Evolutionary conservation across 768 basidiomycete species (phyloP), one percentile per base, ranked within the genome.

Genomic region (Lactarius hengduanensis): DNA sequence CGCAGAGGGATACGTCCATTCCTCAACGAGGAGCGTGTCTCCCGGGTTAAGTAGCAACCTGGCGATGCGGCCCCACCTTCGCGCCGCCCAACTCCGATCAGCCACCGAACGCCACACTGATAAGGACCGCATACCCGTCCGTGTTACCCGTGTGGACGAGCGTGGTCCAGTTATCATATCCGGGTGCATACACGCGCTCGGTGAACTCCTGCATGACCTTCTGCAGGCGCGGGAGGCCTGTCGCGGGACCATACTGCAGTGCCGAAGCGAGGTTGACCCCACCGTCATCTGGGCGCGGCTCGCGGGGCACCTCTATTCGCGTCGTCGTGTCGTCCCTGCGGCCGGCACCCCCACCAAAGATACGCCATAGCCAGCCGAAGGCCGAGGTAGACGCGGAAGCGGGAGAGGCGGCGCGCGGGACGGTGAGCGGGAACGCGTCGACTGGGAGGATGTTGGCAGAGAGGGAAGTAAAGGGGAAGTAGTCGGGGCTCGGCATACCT

Each of bases 1-100:
- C 0, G 86, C 84, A 7, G 82, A 85, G 1, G 91, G 87, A 73
- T 92, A 96, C 0, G 89, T 85, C 87, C 87, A 94, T 72, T 91
- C 91, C 65, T 82, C 81, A 13, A 80, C 80, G 1, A 89, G 74
- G 50, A 87, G 76, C 28, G 79, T 80, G 59, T 89, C 86, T 8
- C 88, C 88, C 3, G 83, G 83, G 70, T 92, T 87, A 73, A 84
- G 85, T 11, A 96, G 76, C 22, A 88, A 85, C 28, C 74, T 73
- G 8, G 85, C 79, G 28, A 81, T 78, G 70, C 89, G 87, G 66
- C 73, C 71, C 88, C 90, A 84, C 7, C 78, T 83, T 34, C n/a
- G 20, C 3, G 9, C 43, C 20, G 3, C 34, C 45, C 45, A 22
- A 47, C n/a, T 4, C 45, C 47, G 22, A 50, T 50, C 26, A 28